Base-by-base conservation (phyloP, 2,329 filamentous ascomycete genomes). In the Corynespora cassiicola region DNA sequence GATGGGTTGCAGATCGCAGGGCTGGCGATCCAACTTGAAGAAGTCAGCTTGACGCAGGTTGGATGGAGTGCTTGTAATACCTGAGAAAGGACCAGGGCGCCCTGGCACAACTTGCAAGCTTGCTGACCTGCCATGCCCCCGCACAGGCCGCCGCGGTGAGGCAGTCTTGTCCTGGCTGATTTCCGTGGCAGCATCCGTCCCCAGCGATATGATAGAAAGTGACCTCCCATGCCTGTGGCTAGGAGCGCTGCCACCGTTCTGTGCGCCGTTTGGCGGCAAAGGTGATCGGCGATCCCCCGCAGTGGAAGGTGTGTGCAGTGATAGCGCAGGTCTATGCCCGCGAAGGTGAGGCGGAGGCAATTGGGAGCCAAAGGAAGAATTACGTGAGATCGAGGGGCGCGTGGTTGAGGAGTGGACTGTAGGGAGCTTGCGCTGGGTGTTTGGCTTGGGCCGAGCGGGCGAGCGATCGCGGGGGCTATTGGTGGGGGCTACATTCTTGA, bases 401-500 rank as follows among this genome's bases (percentile, higher is more conserved):
- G 65, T 61, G 17, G 49, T 48, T 19, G 66, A 67, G 10, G 64
- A 66, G 45, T 65, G 61, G 10, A 63, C 56, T 10, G 64, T 63
- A 11, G 63, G 65, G 23, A 69, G 58, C 46, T 66, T 70, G 50
- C 66, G 63, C 52, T 69, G 65, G 45, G 69, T 65, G 53, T 71
- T 71, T 30, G 58, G 54, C 32, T 58, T 58, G 3, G 56, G 32
- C 49, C 56, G 55, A 34, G 46, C 44, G 28, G 57, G 54, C 36
- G 57, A 60, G 47, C 60, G 52, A 42, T 63, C 60, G 50, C 49
- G 48, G n/a, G n/a, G n/a, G n/a, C 62, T 58, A 15, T 61, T 50
- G n/a, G 82, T 78, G 48, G 61, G 68, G 19, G 79, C 75, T 32
- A 91, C 80, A 67, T 99, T 99, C 72, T 87, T 92, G 74, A 99